Evolutionary conservation across 176 grass and related monocot species (phyloP).

Genomic region (Miscanthus lutarioriparius): DNA sequence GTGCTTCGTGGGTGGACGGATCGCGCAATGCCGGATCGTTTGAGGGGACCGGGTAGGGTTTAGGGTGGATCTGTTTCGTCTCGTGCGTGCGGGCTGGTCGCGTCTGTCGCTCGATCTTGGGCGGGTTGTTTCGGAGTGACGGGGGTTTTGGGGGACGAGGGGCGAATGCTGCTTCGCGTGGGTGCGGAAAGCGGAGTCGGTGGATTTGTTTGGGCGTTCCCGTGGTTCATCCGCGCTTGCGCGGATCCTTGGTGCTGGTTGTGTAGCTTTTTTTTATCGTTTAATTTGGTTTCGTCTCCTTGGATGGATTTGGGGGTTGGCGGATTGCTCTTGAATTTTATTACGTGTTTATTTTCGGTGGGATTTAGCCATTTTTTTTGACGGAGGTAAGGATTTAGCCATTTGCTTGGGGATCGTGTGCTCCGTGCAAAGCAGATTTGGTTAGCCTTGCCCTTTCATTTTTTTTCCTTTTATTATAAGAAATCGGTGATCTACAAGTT

Average conservation of each 20-base stretch:
- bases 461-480: not conserved
- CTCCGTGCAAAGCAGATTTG: not conserved
- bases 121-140: not conserved
- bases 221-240: not conserved
- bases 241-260: not conserved
- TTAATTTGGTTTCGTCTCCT: not conserved
- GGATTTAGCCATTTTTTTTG: not conserved
- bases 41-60: not conserved
- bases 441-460: not conserved
- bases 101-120: not conserved
- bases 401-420: not conserved
- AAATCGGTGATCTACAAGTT: not conserved
- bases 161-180: slow-evolving; percentile 17
- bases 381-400: not conserved
- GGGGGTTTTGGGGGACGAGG: not conserved
- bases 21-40: slow-evolving; percentile 29
- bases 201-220: not conserved
- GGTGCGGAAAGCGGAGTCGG: not conserved
- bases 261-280: not conserved
- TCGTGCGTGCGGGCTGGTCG: not conserved
- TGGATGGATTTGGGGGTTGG: not conserved
- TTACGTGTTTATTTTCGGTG: not conserved
- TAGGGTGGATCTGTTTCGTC: not conserved
- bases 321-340: not conserved
- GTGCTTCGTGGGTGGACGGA: not conserved